phyloP scores from a whole-genome alignment of 2,329 filamentous ascomycete genomes.

The Penicillium sp. region DNA sequence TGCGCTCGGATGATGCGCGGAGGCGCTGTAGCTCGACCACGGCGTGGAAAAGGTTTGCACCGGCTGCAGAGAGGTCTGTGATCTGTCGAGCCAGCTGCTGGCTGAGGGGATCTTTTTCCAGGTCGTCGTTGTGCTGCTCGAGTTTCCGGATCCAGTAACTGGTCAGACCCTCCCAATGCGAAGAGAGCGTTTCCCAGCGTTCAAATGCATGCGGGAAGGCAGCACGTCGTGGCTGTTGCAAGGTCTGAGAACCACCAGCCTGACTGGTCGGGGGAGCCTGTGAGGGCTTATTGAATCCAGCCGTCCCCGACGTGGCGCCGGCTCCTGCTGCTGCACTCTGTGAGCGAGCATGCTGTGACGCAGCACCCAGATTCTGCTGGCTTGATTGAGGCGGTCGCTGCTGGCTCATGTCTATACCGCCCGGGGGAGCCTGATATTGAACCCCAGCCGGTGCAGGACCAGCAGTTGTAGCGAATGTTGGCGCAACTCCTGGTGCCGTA shows the following conservation, averaged over 20 bases:
- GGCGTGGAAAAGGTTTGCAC: slow-evolving; percentile 94
- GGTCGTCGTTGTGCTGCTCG: slow-evolving; percentile 84
- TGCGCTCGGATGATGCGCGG: slow-evolving; percentile 90
- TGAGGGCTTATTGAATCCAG: slow-evolving; percentile 24
- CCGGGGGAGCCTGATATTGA: slow-evolving; percentile 12
- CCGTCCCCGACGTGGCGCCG: slow-evolving; percentile 18
- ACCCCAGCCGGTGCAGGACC: slow-evolving; percentile 14
- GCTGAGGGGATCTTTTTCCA: slow-evolving; percentile 76
- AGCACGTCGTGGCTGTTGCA: slow-evolving; percentile 51
- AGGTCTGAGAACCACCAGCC: slow-evolving; percentile 27
- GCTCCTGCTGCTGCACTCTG: slow-evolving; percentile 20
- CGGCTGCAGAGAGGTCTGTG: slow-evolving; percentile 93
- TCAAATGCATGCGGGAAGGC: slow-evolving; percentile 96
- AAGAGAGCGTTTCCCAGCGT: slow-evolving; percentile 93
- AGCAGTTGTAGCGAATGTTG: slow-evolving; percentile 12
- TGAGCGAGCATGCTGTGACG: slow-evolving; percentile 25
- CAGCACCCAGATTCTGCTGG: slow-evolving; percentile 23
- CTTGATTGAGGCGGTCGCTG: slow-evolving; percentile 16
- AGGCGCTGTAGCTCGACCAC: slow-evolving; percentile 94
- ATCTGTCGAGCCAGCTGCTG: slow-evolving; percentile 91
- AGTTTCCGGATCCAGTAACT: slow-evolving; percentile 95
- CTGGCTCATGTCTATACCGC: slow-evolving; percentile 8
- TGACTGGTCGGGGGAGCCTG: slow-evolving; percentile 28
- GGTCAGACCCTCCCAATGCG: slow-evolving; percentile 96
- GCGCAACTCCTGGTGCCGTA: slow-evolving; percentile 10